Percentiles rank a stretch among this genome's conserved stretches.
phyloP scores from a whole-genome alignment of 257 asterid genomes.

The Oldenlandia corymbosa region DNA sequence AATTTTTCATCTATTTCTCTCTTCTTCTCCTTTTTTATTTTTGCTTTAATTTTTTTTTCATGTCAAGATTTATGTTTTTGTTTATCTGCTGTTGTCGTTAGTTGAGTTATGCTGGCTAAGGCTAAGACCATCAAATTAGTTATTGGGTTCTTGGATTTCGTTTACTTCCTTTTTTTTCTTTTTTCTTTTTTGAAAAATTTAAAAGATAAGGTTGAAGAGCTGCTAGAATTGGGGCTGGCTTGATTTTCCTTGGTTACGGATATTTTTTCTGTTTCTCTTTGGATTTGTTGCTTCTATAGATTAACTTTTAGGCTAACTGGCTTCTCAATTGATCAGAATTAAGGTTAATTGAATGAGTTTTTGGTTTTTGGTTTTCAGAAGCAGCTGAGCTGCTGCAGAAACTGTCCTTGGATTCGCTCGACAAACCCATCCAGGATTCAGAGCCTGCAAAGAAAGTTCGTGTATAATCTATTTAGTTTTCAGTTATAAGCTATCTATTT shows the following conservation, averaged over 20 bases:
- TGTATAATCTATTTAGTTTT: background rate
- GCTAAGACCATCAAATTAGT: too few species aligned
- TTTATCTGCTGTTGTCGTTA: background rate
- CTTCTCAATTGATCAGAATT: background rate
- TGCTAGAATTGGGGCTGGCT: too few species aligned
- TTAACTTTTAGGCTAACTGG: too few species aligned
- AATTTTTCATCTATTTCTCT: background rate
- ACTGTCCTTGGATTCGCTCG: conserved; percentile 26
- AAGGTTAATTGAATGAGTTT: background rate
- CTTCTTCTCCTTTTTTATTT: background rate
- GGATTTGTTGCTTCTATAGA: conserved; percentile 1
- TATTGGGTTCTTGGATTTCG: too few species aligned
- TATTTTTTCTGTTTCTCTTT: too few species aligned
- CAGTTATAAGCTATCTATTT: background rate
- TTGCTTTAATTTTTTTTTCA: too few species aligned
- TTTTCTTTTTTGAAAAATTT: too few species aligned
- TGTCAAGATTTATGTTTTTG: conserved; percentile 4
- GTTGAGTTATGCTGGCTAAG: background rate
- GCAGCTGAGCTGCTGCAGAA: conserved; percentile 37
- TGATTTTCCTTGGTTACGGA: too few species aligned
- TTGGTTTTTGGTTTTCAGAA: conserved; percentile 15
- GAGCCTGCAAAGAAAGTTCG: conserved; percentile 28
- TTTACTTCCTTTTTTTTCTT: too few species aligned
- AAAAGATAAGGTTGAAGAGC: too few species aligned
- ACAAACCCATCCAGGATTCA: conserved; percentile 26